phyloP scores from a whole-genome alignment of 2,329 filamentous ascomycete genomes.

The Penicillium nordicum region DNA sequence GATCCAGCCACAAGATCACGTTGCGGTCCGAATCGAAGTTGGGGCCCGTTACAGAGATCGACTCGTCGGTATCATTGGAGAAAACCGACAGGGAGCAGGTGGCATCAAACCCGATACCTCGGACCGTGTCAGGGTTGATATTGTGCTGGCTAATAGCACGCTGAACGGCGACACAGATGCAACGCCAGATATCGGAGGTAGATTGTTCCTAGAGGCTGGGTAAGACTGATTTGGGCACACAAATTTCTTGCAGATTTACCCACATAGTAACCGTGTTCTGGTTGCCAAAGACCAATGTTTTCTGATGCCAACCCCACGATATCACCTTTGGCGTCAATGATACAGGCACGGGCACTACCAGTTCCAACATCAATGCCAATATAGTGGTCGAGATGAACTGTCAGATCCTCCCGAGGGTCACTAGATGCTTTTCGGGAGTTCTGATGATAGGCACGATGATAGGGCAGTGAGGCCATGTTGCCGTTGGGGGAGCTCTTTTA shows the following conservation, averaged over 20 bases:
- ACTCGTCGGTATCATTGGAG: slow-evolving; percentile 81
- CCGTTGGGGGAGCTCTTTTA: not conserved
- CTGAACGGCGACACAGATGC: slow-evolving; percentile 86
- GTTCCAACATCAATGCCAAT: slow-evolving; percentile 96
- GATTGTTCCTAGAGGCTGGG: slow-evolving; percentile 76
- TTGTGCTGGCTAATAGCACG: slow-evolving; percentile 76
- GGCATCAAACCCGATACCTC: slow-evolving; percentile 93
- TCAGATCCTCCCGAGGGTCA: slow-evolving; percentile 55
- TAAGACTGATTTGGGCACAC: not conserved
- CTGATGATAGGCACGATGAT: slow-evolving; percentile 32
- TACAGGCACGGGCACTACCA: slow-evolving; percentile 89
- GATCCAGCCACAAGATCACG: slow-evolving; percentile 95
- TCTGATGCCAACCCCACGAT: slow-evolving; percentile 72
- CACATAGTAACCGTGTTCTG: slow-evolving; percentile 71
- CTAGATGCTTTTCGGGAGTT: slow-evolving; percentile 38
- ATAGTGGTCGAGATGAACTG: slow-evolving; percentile 58
- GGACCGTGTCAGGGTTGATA: slow-evolving; percentile 70
- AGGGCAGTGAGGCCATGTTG: slow-evolving; percentile 35
- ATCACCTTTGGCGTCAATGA: slow-evolving; percentile 87
- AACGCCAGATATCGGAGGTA: slow-evolving; percentile 92
- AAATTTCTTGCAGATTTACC: slow-evolving; percentile 19
- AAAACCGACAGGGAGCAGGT: slow-evolving; percentile 98
- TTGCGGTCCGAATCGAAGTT: slow-evolving; percentile 89
- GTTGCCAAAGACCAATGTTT: slow-evolving; percentile 77
- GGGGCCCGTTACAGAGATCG: slow-evolving; percentile 83